Conservation (phyloP, 1,284 basidiomycete species). For the Tilletia caries region DNA sequence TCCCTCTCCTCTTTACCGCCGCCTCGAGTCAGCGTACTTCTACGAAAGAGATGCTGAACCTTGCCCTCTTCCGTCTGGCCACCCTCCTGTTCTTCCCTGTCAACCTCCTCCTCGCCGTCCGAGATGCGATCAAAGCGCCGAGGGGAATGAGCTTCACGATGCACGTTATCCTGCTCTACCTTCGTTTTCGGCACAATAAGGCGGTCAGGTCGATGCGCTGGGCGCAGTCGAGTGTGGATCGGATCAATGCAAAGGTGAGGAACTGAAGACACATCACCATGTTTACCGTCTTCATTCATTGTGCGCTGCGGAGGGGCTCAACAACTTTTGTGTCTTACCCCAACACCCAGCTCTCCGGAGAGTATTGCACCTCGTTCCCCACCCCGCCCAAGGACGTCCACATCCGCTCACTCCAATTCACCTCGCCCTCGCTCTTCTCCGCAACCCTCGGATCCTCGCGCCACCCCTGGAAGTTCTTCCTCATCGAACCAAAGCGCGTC, state of each 20-base stretch:
- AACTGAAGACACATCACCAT: background rate
- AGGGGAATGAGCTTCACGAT: background rate
- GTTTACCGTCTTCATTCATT: no score
- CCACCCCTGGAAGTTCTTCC: conserved; percentile 6
- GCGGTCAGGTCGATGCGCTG: background rate
- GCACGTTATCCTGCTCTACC: background rate
- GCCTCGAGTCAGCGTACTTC: no score
- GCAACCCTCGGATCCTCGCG: background rate
- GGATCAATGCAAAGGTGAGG: background rate
- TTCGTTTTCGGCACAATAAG: background rate
- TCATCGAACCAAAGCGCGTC: background rate
- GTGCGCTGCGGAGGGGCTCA: no score
- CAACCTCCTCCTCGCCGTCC: background rate
- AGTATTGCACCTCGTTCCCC: background rate
- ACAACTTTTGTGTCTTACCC: background rate
- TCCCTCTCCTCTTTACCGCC: no score
- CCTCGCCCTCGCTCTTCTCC: background rate
- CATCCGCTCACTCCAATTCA: background rate
- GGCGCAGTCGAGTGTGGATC: background rate
- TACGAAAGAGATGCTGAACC: background rate
- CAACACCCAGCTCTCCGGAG: background rate
- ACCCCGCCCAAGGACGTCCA: background rate
- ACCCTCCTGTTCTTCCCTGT: background rate
- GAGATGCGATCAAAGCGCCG: background rate
- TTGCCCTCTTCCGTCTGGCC: background rate